Conservation (phyloP, 169 alveolate genomes). For the Plasmodium vinckei region DNA sequence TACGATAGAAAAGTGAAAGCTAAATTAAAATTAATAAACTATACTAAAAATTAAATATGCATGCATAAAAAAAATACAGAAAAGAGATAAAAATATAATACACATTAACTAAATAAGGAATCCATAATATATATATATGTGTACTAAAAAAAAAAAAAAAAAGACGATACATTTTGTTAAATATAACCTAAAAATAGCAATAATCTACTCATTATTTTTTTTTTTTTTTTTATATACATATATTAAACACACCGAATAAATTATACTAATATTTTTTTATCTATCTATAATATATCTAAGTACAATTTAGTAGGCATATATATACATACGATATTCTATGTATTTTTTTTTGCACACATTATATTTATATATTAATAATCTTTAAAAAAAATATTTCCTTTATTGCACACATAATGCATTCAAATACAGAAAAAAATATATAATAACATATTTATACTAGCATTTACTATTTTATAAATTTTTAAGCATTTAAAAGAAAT, state of each 20-base stretch:
- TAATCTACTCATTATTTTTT: background rate
- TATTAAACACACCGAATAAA: conserved; percentile 3
- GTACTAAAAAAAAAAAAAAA: conserved; percentile 18
- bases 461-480: no score
- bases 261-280: background rate
- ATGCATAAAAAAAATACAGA: conserved; percentile 12
- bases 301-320: background rate
- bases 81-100: conserved; percentile 20
- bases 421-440: conserved; percentile 11
- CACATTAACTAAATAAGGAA: conserved; percentile 4
- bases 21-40: conserved; percentile 9
- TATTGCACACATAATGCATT: conserved; percentile 11
- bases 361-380: background rate
- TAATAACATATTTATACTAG: background rate
- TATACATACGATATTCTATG: background rate
- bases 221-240: background rate
- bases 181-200: background rate
- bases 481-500: no score
- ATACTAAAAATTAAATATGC: conserved; percentile 30
- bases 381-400: background rate
- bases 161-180: background rate
- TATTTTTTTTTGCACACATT: conserved; percentile 31
- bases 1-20: background rate
- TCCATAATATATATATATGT: background rate
- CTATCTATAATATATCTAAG: background rate